Base-by-base conservation (phyloP, 148 eudicot species). In the Amaranthus hypochondriacus region DNA sequence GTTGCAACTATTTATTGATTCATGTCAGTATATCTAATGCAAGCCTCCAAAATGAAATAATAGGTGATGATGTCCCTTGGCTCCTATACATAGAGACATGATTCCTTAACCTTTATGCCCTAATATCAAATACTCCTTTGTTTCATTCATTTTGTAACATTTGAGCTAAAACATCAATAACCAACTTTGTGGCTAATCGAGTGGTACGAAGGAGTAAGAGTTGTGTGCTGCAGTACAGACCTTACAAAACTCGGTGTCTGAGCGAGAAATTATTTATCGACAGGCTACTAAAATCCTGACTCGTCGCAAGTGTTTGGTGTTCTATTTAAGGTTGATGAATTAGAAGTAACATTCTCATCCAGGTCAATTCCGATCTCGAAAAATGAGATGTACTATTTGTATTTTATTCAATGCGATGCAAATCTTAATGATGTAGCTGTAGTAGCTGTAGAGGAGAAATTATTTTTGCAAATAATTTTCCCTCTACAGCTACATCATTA, bases 331-430 rank as follows among this genome's bases (percentile, higher is more conserved):
- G 82, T 78, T 70, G 91, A 92, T 83, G 88, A 85, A 74, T 50
- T 68, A 15, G 82, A 79, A 54, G 71, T 91, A 14, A 78, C 83
- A 47, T 75, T 96, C 78, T 79, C 80, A 13, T 82, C 92, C 59
- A 86, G 83, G 74, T 85, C 97, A 4, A 80, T 96, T 73, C 84
- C 73, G 56, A 89, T 96, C 72, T 84, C 88, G 51, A 89, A 84
- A 86, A 90, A 96, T 48, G 99, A 97, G 73, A 96, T 96, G 99
- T 96, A 92, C 76, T 92, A 92, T 79, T 69, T 96, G 71, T 96
- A 92, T 76, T 96, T 96, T 67, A 92, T 96, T 69, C 97, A 92
- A 49, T 96, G 99, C 84, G 95, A 96, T 80, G 78, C 87, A 57
- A 79, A 73, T 73, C 88, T 96, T 9, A 83, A 81, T 69, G 94